Evolutionary conservation across 1,284 basidiomycete species (phyloP), one percentile per base, ranked within the genome.

Genomic region (Ustilago crameri): DNA sequence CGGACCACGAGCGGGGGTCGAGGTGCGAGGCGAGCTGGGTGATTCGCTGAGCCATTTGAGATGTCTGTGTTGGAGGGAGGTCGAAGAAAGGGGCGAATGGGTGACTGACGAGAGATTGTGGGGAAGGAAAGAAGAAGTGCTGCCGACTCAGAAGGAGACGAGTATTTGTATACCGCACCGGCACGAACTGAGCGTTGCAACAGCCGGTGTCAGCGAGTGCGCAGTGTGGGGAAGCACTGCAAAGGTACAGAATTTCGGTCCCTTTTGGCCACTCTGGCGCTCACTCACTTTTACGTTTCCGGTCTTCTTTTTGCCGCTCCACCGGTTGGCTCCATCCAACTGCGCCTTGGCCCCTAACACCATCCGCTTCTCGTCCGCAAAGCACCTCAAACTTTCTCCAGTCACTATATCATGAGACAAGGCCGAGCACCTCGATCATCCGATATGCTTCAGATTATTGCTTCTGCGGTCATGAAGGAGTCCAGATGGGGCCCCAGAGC

Each of bases 1-100:
- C 71, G 12, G 61, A 63, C 75, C 76, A 79, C 34, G 75, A 76
- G 53, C 75, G 74, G 8, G 78, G 78, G 64, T 79, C 75, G 52
- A 80, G 70, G 57, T 80, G 78, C 14, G 69, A 68, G 47, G 78
- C 76, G 22, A 80, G 57, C 52, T 80, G 78, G 20, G 45, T 51
- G 55, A 80, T 74, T 52, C 76, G 65, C 26, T 68, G 64, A 30
- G 75, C 62, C 69, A 75, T 74, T 43, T 72, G 51, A 24, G 22
- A 42, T 15, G 26, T 27, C 1, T 46, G 9, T 24, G 47, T 34
- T 2, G 27, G 27, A 8, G 23, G n/a, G 12, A 1, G 40, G 14
- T 18, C 18, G 26, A 22, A 17, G 47, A 20, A 14, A 40, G 9
- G 22, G 51, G 37, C 23, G 12, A 51, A 41, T 24, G 15, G 27